A percentile compares a stretch with the other conserved stretches of the same genome.
Conservation (phyloP, 345 rosid genomes). For the Mallotus nudiflorus region DNA sequence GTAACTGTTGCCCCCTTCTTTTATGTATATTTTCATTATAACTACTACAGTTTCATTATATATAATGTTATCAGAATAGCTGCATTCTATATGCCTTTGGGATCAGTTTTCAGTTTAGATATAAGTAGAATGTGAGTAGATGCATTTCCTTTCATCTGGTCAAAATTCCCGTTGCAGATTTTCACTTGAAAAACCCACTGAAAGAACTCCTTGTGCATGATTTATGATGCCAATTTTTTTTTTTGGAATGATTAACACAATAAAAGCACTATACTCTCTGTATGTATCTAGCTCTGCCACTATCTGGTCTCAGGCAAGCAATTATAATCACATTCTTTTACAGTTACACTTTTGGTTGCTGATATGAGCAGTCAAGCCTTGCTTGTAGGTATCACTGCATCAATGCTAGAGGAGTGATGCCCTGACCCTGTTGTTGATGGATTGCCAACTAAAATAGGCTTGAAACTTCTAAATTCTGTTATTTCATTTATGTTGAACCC, state of each 20-base stretch:
- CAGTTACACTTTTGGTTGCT: not conserved
- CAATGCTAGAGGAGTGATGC: not conserved
- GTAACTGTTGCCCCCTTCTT: slow-evolving; percentile 17
- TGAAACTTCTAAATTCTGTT: not conserved
- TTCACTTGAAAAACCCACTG: not conserved
- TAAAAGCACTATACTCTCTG: no score
- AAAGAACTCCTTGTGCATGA: not conserved
- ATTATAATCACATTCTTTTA: no score
- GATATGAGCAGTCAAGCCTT: not conserved
- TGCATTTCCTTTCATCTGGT: not conserved
- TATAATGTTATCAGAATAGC: no score
- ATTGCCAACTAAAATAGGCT: not conserved
- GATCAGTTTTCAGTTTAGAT: no score
- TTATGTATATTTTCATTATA: not conserved
- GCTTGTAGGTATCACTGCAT: not conserved
- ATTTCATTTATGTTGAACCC: not conserved
- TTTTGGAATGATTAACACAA: not conserved
- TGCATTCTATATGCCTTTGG: no score
- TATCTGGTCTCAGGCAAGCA: no score
- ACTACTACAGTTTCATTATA: not conserved
- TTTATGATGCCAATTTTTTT: not conserved
- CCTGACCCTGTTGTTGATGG: not conserved
- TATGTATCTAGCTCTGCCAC: no score
- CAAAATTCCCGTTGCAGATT: not conserved
- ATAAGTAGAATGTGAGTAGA: not conserved